A percentile compares a stretch with the other conserved stretches of the same genome.
These are phyloP conservation scores for Blastobotrys petasosporus DNA, from an alignment of 1,139 yeast species.

Conservation along the genomic window DNA sequence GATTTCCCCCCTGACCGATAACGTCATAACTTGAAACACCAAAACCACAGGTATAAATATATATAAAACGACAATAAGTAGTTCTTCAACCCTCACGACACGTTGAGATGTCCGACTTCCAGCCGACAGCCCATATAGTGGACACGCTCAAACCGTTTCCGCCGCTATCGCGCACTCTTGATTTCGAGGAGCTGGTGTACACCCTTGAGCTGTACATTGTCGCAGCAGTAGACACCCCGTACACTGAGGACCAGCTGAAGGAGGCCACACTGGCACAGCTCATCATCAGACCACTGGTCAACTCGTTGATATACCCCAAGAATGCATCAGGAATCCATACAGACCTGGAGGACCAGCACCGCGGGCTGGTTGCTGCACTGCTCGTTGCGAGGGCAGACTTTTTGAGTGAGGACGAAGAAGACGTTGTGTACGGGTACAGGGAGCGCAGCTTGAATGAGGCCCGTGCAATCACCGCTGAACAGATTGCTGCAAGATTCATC, in stretches of 20 bases:
- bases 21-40: too few relatives aligned
- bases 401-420: slow-evolving; percentile 23
- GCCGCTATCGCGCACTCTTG: slow-evolving; percentile 13
- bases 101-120: too few relatives aligned
- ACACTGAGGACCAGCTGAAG: slow-evolving; percentile 25
- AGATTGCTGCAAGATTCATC: slow-evolving; percentile 27
- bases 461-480: slow-evolving; percentile 30
- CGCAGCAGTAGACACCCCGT: slow-evolving; percentile 25
- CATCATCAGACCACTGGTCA: slow-evolving; percentile 24
- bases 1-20: too few relatives aligned
- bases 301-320: slow-evolving; percentile 16
- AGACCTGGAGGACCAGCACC: slow-evolving; percentile 22
- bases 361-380: slow-evolving; percentile 30
- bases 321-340: neutral
- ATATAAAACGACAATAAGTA: too few relatives aligned
- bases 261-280: slow-evolving; percentile 21
- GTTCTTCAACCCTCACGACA: too few relatives aligned
- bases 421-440: slow-evolving; percentile 20
- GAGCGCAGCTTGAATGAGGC: slow-evolving; percentile 27
- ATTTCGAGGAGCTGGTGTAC: slow-evolving; percentile 17
- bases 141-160: slow-evolving; percentile 13
- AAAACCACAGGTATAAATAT: too few relatives aligned
- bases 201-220: slow-evolving; percentile 16
- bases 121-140: neutral
- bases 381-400: slow-evolving; percentile 29